Base-by-base conservation (phyloP, 495 filamentous ascomycete species). In the Penicillium silybi region DNA sequence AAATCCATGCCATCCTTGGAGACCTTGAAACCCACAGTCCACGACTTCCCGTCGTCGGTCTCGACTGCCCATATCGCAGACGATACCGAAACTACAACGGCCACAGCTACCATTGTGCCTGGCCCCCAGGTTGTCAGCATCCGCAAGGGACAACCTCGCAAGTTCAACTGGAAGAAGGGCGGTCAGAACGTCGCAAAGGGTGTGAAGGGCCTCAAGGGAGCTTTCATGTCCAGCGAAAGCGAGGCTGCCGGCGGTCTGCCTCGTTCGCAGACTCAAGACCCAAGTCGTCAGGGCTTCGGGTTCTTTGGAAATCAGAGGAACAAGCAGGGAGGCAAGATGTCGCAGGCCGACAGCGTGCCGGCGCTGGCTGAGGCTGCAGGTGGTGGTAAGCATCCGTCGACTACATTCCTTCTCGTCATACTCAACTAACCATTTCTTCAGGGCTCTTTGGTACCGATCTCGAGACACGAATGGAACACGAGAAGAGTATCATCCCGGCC, bases 111-210 rank as follows among this genome's bases (percentile, higher is more conserved):
- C 9, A 75, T 91, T 48, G 75, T 90, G 29, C 73, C 84, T 39
- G 87, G 90, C 13, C 90, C 93, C 20, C 92, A 95, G 47, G 85
- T 97, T 19, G 85, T 95, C 54, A 93, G 90, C 62, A 92, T 97
- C 58, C 84, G 89, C 48, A 96, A 95, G 75, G 88, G 86, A 44
- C 88, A 95, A 65, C 83, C 85, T 26, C 95, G 90, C 73, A 96
- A 95, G 65, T 96, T 96, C 73, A 95, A 93, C 71, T 97, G 93
- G 92, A 96, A 96, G 79, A 96, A 95, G 68, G 91, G 90, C 23
- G 88, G 89, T 20, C 90, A 95, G 68, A 87, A 86, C 37, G 85
- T 97, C 47, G 90, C 91, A 32, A 96, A 97, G 71, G 92, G 91
- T 55, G 89, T 96, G 44, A 97, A 97, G 72, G 90, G 91, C 35